These are phyloP conservation scores for Rhododendron ferrugineum DNA, from an alignment of 148 eudicot species.

Conservation along the genomic window DNA sequence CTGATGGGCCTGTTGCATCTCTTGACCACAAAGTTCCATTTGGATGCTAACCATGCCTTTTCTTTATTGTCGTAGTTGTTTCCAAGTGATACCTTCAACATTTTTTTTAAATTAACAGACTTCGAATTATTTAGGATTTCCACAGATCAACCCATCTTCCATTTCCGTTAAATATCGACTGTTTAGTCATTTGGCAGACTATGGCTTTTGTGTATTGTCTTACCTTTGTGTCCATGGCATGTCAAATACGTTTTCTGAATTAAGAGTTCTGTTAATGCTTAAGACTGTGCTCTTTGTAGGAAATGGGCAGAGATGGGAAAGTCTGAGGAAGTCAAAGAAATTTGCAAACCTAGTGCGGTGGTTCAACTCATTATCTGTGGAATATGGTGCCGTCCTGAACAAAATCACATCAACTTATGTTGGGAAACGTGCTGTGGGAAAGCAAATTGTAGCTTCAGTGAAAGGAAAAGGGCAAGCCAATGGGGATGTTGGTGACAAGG, in stretches of 20 bases:
- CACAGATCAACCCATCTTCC: not conserved
- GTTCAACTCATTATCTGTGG: slow-evolving; percentile 63
- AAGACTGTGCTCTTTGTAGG: slow-evolving; percentile 33
- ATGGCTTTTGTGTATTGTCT: not conserved
- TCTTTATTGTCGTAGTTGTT: not conserved
- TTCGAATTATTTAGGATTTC: not conserved
- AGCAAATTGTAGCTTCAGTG: slow-evolving; percentile 33
- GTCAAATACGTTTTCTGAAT: not conserved
- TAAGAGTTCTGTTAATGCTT: not conserved
- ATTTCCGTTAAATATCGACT: not conserved
- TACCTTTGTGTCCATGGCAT: not conserved
- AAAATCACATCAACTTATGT: slow-evolving; percentile 38
- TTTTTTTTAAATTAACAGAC: not conserved
- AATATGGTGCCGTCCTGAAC: slow-evolving; percentile 43
- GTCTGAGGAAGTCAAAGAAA: slow-evolving; percentile 84
- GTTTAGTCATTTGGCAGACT: not conserved
- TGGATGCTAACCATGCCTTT: not conserved
- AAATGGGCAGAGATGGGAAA: slow-evolving; percentile 87
- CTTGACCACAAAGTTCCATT: not conserved
- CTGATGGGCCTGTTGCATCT: not conserved
- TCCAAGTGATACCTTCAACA: not conserved
- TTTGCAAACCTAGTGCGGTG: slow-evolving; percentile 75
- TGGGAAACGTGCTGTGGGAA: slow-evolving; percentile 56
- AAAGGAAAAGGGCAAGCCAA: slow-evolving; percentile 53
- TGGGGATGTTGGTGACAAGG: slow-evolving; percentile 38